Percentiles rank a stretch among this genome's conserved stretches.
Evolutionary conservation across 768 basidiomycete species (phyloP).

Genomic region (Pleurotus sapidus): DNA sequence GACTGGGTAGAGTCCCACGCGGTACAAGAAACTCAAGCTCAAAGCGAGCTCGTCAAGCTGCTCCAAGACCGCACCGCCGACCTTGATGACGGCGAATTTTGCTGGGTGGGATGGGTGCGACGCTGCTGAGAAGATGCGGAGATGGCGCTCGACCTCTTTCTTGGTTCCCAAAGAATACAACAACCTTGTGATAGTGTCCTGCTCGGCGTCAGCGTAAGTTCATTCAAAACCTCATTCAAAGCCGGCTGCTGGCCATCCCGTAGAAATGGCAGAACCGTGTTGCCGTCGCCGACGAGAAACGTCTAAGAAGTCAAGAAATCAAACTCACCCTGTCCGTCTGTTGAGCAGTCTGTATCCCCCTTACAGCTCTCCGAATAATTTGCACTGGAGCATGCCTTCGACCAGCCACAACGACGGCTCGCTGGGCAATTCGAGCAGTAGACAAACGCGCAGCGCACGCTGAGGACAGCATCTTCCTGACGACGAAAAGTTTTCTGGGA

Average conservation of each 20-base stretch:
- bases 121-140: slow-evolving; percentile 96
- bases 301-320: not conserved
- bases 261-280: not conserved
- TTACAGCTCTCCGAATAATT: slow-evolving; percentile 36
- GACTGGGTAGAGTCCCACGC: slow-evolving; percentile 96
- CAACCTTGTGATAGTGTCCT: slow-evolving; percentile 97
- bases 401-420: slow-evolving; percentile 31
- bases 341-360: slow-evolving; percentile 57
- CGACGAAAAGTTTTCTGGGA: no score
- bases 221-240: not conserved
- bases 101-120: slow-evolving; percentile 87
- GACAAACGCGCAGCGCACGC: not conserved
- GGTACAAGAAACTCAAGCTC: slow-evolving; percentile 93
- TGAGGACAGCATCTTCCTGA: not conserved
- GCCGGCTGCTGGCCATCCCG: not conserved
- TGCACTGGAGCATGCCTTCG: slow-evolving; percentile 28
- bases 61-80: slow-evolving; percentile 93
- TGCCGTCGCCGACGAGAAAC: not conserved
- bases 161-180: slow-evolving; percentile 97
- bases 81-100: slow-evolving; percentile 97
- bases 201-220: not conserved
- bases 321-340: slow-evolving; percentile 71
- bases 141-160: slow-evolving; percentile 96
- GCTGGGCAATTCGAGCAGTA: slow-evolving; percentile 23
- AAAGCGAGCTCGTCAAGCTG: slow-evolving; percentile 92